Evolutionary conservation across 352 stramenopile species (phyloP).

Genomic region (Phytophthora europaea): DNA sequence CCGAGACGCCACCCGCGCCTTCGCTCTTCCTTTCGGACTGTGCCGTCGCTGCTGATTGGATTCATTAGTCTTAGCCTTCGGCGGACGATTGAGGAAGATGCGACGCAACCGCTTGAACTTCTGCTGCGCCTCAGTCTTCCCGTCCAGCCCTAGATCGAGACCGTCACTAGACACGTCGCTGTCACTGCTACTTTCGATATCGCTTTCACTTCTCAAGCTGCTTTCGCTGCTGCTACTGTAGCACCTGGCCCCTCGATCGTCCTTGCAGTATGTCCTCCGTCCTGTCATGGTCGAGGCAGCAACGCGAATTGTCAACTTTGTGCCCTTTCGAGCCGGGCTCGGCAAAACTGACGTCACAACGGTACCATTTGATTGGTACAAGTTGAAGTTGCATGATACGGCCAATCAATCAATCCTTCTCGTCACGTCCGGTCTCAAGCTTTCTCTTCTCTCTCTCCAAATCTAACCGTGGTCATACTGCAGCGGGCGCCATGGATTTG

Average conservation of each 20-base stretch:
- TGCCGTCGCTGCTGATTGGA: conserved; percentile 17
- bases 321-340: conserved; percentile 17
- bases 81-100: conserved; percentile 75
- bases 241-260: background rate
- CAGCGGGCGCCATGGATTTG: conserved; percentile 28
- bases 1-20: background rate
- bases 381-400: conserved; percentile 36
- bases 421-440: conserved; percentile 24
- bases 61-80: conserved; percentile 16
- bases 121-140: conserved; percentile 45
- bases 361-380: conserved; percentile 14
- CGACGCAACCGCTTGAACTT: conserved; percentile 69
- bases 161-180: conserved; percentile 27
- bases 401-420: background rate
- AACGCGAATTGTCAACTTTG: conserved; percentile 1
- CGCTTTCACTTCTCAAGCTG: conserved; percentile 31
- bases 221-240: conserved; percentile 28
- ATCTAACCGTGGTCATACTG: background rate
- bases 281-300: conserved; percentile 17
- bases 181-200: conserved; percentile 17
- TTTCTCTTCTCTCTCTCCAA: background rate
- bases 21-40: conserved; percentile 1
- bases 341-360: conserved; percentile 28
- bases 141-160: conserved; percentile 28
- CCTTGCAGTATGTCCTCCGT: conserved; percentile 5